Evolutionary conservation across 164 flowering plant genomes (phyloP).

Genomic region (Stephania cephalantha): DNA sequence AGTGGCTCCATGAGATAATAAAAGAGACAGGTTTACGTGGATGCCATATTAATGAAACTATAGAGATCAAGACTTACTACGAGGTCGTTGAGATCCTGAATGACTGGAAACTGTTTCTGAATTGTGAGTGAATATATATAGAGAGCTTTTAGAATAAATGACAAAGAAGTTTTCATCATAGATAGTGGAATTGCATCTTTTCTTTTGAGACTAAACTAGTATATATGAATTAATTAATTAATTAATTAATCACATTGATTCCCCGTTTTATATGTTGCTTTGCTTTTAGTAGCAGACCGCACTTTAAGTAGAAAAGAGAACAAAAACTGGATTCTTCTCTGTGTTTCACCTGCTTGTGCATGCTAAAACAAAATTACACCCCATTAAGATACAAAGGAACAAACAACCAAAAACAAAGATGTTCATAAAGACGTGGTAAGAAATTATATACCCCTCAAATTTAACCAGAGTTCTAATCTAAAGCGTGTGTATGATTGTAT

Average conservation of each 20-base stretch:
- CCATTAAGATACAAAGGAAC: too few relatives aligned
- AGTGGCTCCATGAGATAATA: not conserved
- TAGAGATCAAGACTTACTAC: not conserved
- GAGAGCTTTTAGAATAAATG: not conserved
- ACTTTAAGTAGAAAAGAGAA: not conserved
- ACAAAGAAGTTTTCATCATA: not conserved
- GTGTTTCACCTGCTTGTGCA: not conserved
- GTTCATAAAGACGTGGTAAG: too few relatives aligned
- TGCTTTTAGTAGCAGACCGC: not conserved
- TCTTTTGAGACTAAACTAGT: not conserved
- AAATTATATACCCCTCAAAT: too few relatives aligned
- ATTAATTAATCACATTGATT: not conserved
- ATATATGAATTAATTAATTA: too few relatives aligned
- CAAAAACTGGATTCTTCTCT: not conserved
- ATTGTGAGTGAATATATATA: too few relatives aligned
- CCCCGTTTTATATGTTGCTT: not conserved
- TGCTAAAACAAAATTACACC: too few relatives aligned
- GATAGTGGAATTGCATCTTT: not conserved
- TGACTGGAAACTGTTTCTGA: not conserved
- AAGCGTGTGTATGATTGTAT: too few relatives aligned
- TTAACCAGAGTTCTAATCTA: too few relatives aligned
- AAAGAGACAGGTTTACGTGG: not conserved
- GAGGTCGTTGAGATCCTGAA: not conserved
- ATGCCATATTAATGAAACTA: not conserved
- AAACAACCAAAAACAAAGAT: too few relatives aligned